These are phyloP conservation scores for Lepidium campestre DNA, from an alignment of 441 rosid genomes.

Conservation along the genomic window DNA sequence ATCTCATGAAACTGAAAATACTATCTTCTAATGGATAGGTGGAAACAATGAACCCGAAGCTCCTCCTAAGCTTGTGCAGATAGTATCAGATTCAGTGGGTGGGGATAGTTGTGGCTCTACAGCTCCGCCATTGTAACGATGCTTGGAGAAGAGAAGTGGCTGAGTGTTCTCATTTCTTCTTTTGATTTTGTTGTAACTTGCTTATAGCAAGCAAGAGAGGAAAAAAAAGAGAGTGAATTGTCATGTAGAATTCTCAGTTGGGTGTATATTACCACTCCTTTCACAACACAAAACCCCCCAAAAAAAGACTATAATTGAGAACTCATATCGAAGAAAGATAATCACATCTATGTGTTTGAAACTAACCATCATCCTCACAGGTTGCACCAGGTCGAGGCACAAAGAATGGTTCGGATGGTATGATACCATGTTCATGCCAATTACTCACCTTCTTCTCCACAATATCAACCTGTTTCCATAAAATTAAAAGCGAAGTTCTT, in stretches of 20 bases:
- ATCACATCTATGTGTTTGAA: neutral
- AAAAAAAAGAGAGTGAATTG: neutral
- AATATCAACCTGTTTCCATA: constrained; percentile 64
- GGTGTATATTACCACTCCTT: constrained; percentile 64
- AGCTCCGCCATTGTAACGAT: constrained; percentile 33
- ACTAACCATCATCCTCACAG: constrained; percentile 90
- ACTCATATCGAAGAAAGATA: neutral
- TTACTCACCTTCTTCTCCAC: constrained; percentile 69
- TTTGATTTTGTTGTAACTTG: constrained; percentile 10
- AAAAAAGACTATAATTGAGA: constrained; percentile 5
- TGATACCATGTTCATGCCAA: constrained; percentile 73
- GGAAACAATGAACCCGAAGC: constrained; percentile 47
- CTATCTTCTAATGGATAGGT: constrained; percentile 16
- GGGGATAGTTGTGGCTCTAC: constrained; percentile 26
- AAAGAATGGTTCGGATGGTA: constrained; percentile 91
- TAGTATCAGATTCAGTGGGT: constrained; percentile 24
- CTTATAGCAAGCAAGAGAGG: neutral
- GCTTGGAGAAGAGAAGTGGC: constrained; percentile 29
- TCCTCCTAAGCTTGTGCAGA: constrained; percentile 15
- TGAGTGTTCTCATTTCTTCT: neutral
- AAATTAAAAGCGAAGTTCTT: neutral
- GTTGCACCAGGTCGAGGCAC: constrained; percentile 85
- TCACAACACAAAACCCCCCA: constrained; percentile 9
- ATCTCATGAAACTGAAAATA: constrained; percentile 18
- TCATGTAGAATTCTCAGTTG: neutral